A percentile compares a stretch with the other conserved stretches of the same genome.
Evolutionary conservation across 2,329 filamentous ascomycete species (phyloP).

Genomic region (Elsinoe necatrix): DNA sequence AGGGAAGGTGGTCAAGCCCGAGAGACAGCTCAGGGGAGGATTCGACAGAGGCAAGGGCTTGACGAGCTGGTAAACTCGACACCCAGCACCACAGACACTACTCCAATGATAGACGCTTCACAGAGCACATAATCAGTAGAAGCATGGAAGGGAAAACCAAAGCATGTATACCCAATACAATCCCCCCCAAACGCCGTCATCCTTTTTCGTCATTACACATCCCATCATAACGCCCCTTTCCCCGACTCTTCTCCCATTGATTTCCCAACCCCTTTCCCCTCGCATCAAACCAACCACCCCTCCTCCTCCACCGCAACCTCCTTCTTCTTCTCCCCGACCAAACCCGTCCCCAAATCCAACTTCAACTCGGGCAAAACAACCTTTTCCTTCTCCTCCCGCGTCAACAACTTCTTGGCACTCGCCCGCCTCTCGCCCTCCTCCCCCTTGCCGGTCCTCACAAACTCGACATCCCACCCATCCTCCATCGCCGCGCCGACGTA

Average conservation of each 20-base stretch:
- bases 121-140: not conserved
- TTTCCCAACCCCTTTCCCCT: no score
- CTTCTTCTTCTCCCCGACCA: conserved; percentile 7
- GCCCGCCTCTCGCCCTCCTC: conserved; percentile 32
- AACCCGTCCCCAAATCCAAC: conserved; percentile 16
- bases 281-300: conserved; percentile 18
- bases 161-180: not conserved
- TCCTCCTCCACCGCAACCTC: conserved; percentile 16
- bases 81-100: not conserved
- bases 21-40: conserved; percentile 73
- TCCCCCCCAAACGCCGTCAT: conserved; percentile 11
- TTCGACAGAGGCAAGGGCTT: conserved; percentile 76
- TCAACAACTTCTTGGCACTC: conserved; percentile 32
- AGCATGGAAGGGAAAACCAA: not conserved
- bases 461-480: conserved; percentile 77
- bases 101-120: not conserved
- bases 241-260: not conserved
- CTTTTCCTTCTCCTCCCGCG: conserved; percentile 16
- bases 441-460: conserved; percentile 62
- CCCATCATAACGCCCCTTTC: conserved; percentile 1
- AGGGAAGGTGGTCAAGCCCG: conserved; percentile 89
- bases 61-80: conserved; percentile 67
- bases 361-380: conserved; percentile 17
- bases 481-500: conserved; percentile 84
- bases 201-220: conserved; percentile 5